These are phyloP conservation scores for Conticribra guillardii DNA, from an alignment of 108 stramenopile genomes.

Conservation along the genomic window DNA sequence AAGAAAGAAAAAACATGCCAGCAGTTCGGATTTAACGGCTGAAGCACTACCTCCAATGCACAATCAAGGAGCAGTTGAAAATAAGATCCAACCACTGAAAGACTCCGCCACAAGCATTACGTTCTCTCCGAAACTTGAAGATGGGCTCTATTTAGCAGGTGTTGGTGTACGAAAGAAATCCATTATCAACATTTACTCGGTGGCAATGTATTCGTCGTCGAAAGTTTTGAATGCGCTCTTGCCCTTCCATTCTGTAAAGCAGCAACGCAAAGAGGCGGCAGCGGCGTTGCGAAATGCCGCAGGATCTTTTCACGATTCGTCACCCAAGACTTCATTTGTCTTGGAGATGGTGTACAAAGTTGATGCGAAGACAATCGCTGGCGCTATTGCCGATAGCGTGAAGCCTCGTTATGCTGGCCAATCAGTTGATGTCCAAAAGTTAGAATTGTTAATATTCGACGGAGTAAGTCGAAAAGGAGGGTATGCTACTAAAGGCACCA, in stretches of 20 bases:
- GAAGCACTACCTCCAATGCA: too few species aligned
- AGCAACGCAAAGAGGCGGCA: conserved; percentile 34
- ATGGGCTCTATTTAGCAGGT: too few species aligned
- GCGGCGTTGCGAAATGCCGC: conserved; percentile 25
- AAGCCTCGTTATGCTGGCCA: conserved; percentile 29
- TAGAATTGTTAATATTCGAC: conserved; percentile 35
- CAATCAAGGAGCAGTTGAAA: too few species aligned
- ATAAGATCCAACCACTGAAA: too few species aligned
- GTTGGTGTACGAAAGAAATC: too few species aligned
- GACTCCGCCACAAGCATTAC: too few species aligned
- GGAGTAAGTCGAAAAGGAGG: conserved; percentile 30
- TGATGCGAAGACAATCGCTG: too few species aligned
- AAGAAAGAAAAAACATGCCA: too few species aligned
- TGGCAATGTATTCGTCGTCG: conserved; percentile 49
- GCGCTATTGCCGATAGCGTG: conserved; percentile 34
- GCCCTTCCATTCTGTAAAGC: conserved; percentile 9
- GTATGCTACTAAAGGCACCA: conserved; percentile 37
- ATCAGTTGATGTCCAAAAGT: conserved; percentile 11
- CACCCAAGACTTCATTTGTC: conserved; percentile 27
- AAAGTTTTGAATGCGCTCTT: too few species aligned
- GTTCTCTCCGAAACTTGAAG: too few species aligned
- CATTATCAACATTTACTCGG: conserved; percentile 33
- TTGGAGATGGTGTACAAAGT: conserved; percentile 36
- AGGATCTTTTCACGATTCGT: conserved; percentile 14
- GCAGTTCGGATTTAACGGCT: too few species aligned